These are phyloP conservation scores for Cytidiella melzeri DNA, from an alignment of 768 basidiomycete genomes.

Conservation along the genomic window DNA sequence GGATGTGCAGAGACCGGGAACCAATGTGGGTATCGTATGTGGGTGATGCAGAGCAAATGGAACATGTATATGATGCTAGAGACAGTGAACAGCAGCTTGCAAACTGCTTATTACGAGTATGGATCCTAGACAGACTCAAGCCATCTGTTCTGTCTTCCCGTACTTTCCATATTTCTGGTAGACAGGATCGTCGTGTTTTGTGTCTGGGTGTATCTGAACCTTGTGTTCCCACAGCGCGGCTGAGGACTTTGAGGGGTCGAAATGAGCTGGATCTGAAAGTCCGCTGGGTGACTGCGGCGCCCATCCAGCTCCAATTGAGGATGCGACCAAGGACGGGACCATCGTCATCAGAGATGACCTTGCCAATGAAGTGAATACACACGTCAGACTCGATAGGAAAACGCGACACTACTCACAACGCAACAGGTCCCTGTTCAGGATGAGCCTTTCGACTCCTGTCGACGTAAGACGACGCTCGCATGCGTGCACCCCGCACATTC, in stretches of 20 bases:
- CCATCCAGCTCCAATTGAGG: slow-evolving; percentile 68
- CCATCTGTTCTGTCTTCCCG: not conserved
- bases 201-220: slow-evolving; percentile 85
- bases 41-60: too few species aligned
- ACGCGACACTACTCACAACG: slow-evolving; percentile 38
- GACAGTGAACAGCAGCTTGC: too few species aligned
- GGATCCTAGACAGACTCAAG: too few species aligned
- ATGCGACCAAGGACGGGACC: slow-evolving; percentile 69
- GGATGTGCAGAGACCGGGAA: too few species aligned
- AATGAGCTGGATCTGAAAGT: slow-evolving; percentile 66
- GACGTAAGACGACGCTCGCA: slow-evolving; percentile 81
- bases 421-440: slow-evolving; percentile 38
- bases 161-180: slow-evolving; percentile 22
- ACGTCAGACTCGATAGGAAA: slow-evolving; percentile 13
- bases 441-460: slow-evolving; percentile 67
- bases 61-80: too few species aligned
- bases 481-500: slow-evolving; percentile 81
- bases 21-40: too few species aligned
- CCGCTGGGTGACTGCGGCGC: slow-evolving; percentile 44
- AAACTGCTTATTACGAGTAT: too few species aligned
- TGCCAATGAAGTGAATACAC: slow-evolving; percentile 25
- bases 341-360: slow-evolving; percentile 70
- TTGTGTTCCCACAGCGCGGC: slow-evolving; percentile 82
- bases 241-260: slow-evolving; percentile 75
- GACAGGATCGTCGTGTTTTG: slow-evolving; percentile 56